A percentile compares a stretch with the other conserved stretches of the same genome.
Evolutionary conservation across 345 rosid species (phyloP).

Genomic region (Abelmoschus esculentus): DNA sequence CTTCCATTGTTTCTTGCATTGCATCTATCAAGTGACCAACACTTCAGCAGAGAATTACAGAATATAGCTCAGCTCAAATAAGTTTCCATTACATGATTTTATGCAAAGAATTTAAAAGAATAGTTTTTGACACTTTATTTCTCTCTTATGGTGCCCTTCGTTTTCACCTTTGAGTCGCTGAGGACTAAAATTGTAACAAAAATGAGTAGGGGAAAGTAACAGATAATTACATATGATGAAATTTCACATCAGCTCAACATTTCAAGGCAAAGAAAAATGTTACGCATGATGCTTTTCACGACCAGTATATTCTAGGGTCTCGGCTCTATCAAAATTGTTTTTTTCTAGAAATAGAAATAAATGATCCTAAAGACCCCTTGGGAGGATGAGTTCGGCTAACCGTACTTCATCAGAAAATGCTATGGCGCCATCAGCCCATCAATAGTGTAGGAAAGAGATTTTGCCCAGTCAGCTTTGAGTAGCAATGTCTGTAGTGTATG

Average conservation of each 20-base stretch:
- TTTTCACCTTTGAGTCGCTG: not conserved
- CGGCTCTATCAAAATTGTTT: not conserved
- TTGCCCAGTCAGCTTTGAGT: constrained; percentile 85
- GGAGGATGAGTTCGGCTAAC: not conserved
- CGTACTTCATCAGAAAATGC: not conserved
- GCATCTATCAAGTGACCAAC: not conserved
- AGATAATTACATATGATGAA: constrained; percentile 19
- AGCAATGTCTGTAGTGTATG: constrained; percentile 65
- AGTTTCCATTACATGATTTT: too few relatives aligned
- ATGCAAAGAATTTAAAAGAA: not conserved
- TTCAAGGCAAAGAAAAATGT: constrained; percentile 1
- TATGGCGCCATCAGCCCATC: constrained; percentile 98
- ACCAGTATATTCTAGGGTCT: constrained; percentile 21
- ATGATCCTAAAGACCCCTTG: not conserved
- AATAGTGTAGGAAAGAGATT: constrained; percentile 73
- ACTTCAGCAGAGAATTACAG: too few relatives aligned
- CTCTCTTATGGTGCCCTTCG: not conserved
- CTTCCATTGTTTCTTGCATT: not conserved
- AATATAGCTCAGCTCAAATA: too few relatives aligned
- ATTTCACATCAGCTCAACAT: constrained; percentile 6
- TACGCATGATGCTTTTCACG: constrained; percentile 18
- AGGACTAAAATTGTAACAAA: constrained; percentile 7
- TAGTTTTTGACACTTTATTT: constrained; percentile 13
- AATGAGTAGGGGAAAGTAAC: constrained; percentile 4
- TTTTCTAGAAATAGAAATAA: too few relatives aligned